A percentile compares a stretch with the other conserved stretches of the same genome.
These are phyloP conservation scores for Eucalyptus microcorys DNA, from an alignment of 345 rosid species.

Conservation along the genomic window DNA sequence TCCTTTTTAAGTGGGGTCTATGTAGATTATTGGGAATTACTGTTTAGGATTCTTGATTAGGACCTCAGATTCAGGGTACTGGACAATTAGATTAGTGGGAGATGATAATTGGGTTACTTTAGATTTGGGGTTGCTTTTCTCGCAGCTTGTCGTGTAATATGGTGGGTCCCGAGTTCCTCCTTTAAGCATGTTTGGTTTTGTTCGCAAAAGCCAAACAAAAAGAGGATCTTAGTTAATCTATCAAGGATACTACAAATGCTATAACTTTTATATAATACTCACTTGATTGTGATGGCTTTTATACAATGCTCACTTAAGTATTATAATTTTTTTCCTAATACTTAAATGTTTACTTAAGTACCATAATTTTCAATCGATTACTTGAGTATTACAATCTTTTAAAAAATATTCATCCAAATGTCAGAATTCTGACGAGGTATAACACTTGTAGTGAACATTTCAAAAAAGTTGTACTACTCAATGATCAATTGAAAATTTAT, in stretches of 20 bases:
- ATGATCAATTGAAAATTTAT: too few species aligned
- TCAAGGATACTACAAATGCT: neutral
- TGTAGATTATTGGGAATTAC: neutral
- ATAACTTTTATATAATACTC: too few species aligned
- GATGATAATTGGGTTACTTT: neutral
- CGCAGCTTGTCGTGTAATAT: neutral
- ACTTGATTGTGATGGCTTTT: neutral
- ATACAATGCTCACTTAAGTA: fast-evolving
- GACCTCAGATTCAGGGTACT: neutral
- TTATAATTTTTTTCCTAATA: too few species aligned
- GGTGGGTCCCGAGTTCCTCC: neutral
- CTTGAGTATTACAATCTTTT: neutral
- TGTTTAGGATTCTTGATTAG: neutral
- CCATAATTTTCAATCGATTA: too few species aligned
- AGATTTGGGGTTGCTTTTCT: neutral
- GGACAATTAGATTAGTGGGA: neutral
- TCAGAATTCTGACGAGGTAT: fast-evolving
- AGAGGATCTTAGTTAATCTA: neutral
- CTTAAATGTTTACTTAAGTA: neutral
- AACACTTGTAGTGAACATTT: neutral
- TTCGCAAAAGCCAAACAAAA: neutral
- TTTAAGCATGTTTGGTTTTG: neutral
- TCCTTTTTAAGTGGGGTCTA: neutral
- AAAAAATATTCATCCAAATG: too few species aligned
- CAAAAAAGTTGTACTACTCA: neutral